Evolutionary conservation across 2,329 filamentous ascomycete species (phyloP), one percentile per base, ranked within the genome.

Genomic region (Juglanconis sp.): DNA sequence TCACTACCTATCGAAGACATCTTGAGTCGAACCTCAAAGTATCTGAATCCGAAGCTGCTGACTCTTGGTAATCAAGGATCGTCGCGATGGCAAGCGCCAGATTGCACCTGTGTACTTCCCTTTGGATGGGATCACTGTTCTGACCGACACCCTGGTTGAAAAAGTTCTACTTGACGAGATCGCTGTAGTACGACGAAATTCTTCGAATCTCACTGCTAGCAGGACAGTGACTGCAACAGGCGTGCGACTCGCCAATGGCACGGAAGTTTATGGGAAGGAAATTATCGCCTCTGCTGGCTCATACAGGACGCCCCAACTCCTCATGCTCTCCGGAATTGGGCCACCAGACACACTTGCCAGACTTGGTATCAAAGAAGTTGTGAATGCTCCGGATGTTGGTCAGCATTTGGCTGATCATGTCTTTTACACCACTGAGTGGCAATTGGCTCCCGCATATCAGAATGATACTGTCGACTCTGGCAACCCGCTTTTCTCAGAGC

Each of bases 261-360:
- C 48, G 10, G 10, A n/a, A 3, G 13, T 55, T 2, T 36, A 11
- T 8, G 40, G 15, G 51, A 61, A 61, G n/a, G 71, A 73, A 53
- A 69, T 74, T 1, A 73, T 74, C 53, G 32, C 73, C 4, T 66
- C 68, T 7, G 70, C 64, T 2, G 71, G 72, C 7, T 48, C 67
- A 2, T 65, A 70, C 54, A 67, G 70, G 48, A 69, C 70, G 0
- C 17, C 17, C 17, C 17, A 24, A 24, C 17, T 24, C 17, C 66
- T 75, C 4, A 68, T 71, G 59, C 63, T 72, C 3, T 70, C 68
- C 24, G 73, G 73, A 5, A 68, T 75, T 35, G 73, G 73, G 34
- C 67, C 69, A 0, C 48, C 61, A 0, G 60, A 47, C 4, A 61
- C 71, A 15, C 67, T 73, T 2, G 46, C 56, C 5, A 55, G 61